Base-by-base conservation (phyloP, 345 rosid species). In the Rhizophora apiculata region DNA sequence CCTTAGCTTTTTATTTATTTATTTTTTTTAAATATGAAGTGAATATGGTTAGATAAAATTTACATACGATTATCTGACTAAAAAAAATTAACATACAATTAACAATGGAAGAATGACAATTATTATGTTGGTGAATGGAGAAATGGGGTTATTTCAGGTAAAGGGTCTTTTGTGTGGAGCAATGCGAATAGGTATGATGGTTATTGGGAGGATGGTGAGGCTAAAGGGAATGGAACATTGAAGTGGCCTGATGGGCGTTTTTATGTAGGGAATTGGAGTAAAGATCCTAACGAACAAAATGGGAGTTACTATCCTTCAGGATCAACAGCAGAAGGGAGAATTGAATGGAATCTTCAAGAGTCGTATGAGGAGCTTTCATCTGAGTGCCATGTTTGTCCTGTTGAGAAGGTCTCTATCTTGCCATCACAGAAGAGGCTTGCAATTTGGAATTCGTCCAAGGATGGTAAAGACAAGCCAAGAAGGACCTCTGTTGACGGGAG, bases 381-480 rank as follows among this genome's bases (percentile, higher is more conserved):
- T 10, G 85, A 79, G 22, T 76, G 74, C 39, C 74, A 54, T 15
- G 73, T 91, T 27, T 80, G 90, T 53, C 74, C 77, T 0, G 89
- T 86, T 8, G 97, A 91, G 79, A 91, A 82, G 77, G 88, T 91
- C 24, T 67, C 88, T 0, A 72, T 87, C 8, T 39, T 91, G 71
- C 98, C 98, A 15, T 94, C 98, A 27, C 98, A 94, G 76, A 89
- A 94, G 84, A 88, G 81, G 67, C 84, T 91, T 26, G 85, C 93
- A 0, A 84, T 87, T 18, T 91, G 97, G 93, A 79, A 82, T 65
- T 91, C 96, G 27, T 74, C 93, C 0, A 94, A 88, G 39, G 85
- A 70, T 36, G 89, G 79, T 8, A 31, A 56, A 2, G 68, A 69
- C 32, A 86, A 79, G 75, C 86, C 89, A 0, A 82, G 93, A 74